A percentile compares a stretch with the other conserved stretches of the same genome.
Evolutionary conservation across 106 monocot species (phyloP).

Genomic region (Platanthera zijinensis): DNA sequence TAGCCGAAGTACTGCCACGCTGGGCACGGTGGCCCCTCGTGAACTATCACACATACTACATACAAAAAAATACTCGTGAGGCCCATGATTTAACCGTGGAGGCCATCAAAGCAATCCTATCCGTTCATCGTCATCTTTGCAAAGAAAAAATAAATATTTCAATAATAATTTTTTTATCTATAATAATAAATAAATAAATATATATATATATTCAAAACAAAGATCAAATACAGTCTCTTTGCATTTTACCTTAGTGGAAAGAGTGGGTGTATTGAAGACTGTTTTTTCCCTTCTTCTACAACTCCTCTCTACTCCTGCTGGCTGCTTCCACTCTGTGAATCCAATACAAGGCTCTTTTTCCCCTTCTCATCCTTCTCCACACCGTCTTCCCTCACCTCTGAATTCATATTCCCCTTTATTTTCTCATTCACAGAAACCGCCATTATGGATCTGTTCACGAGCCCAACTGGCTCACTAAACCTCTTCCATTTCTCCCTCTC

Average conservation of each 20-base stretch:
- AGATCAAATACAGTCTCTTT: background rate
- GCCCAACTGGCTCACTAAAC: conserved; percentile 17
- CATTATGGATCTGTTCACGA: background rate
- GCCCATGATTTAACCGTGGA: no score
- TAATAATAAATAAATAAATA: no score
- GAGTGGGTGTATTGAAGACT: background rate
- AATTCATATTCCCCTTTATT: background rate
- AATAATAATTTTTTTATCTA: no score
- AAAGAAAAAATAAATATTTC: no score
- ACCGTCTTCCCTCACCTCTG: background rate
- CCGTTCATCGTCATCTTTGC: no score
- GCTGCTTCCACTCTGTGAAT: background rate
- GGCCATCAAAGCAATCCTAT: no score
- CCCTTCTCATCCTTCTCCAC: background rate
- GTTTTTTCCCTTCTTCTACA: background rate
- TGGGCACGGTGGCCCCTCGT: no score
- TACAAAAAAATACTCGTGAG: no score
- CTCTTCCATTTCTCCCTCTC: conserved; percentile 35
- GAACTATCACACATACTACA: no score
- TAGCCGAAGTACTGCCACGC: no score
- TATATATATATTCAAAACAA: background rate
- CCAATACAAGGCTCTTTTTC: background rate
- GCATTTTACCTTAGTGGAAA: background rate
- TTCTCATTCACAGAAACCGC: background rate
- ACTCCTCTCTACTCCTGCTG: background rate